Evolutionary conservation across 2,329 filamentous ascomycete genomes (phyloP).

Genomic region (Ascochyta lentis): DNA sequence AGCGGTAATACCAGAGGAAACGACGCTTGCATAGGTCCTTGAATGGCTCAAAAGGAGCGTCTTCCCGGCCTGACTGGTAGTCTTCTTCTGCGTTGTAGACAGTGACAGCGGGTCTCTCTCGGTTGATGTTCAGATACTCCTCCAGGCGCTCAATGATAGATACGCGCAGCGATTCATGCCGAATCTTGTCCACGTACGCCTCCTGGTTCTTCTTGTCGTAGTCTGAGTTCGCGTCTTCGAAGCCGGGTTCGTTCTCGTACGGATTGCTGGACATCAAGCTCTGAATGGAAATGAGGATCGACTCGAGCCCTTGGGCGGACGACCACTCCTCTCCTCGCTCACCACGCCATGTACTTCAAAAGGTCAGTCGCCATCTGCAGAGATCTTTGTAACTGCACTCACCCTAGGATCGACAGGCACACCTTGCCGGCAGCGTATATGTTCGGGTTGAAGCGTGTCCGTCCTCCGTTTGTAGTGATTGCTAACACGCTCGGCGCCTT

Average conservation of each 20-base stretch:
- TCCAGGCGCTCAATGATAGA: slow-evolving; percentile 87
- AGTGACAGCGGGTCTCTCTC: slow-evolving; percentile 42
- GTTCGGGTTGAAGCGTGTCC: slow-evolving; percentile 93
- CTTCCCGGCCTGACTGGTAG: slow-evolving; percentile 55
- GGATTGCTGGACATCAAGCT: slow-evolving; percentile 93
- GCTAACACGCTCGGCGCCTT: slow-evolving; percentile 67
- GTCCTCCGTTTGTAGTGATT: slow-evolving; percentile 85
- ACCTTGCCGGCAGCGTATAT: slow-evolving; percentile 93
- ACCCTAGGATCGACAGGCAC: slow-evolving; percentile 92
- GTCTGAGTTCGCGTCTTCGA: slow-evolving; percentile 73
- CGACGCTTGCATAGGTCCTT: slow-evolving; percentile 87
- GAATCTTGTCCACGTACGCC: slow-evolving; percentile 85
- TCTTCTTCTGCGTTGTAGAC: slow-evolving; percentile 61
- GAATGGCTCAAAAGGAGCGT: slow-evolving; percentile 81
- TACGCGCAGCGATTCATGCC: slow-evolving; percentile 86
- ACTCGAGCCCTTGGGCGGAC: slow-evolving; percentile 92
- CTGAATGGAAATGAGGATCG: slow-evolving; percentile 92
- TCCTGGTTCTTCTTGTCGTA: slow-evolving; percentile 76
- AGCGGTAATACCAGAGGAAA: slow-evolving; percentile 95
- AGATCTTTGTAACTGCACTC: slow-evolving; percentile 35
- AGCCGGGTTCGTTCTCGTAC: slow-evolving; percentile 96
- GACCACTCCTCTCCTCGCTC: slow-evolving; percentile 95
- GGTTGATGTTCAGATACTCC: slow-evolving; percentile 71
- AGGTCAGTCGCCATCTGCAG: not conserved
- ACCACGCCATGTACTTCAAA: slow-evolving; percentile 83